phyloP scores from a whole-genome alignment of 2,329 filamentous ascomycete species.

The Chrysosporium keratinophilum region DNA sequence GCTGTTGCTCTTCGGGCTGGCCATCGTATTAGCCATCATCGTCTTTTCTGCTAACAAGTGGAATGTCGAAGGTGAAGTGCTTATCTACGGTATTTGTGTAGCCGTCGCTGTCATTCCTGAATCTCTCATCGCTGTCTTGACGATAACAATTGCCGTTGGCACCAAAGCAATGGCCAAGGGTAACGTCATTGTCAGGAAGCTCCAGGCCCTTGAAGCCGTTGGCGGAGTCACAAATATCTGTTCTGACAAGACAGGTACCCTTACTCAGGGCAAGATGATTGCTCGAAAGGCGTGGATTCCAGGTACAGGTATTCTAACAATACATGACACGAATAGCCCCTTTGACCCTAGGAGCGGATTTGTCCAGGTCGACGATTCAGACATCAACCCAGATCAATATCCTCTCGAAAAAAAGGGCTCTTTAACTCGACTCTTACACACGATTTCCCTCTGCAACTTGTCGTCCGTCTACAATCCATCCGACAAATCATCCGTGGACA shows the following conservation, averaged over 20 bases:
- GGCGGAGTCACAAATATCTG: conserved; percentile 47
- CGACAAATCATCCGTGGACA: conserved; percentile 14
- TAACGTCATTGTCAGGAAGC: conserved; percentile 44
- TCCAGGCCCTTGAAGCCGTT: conserved; percentile 45
- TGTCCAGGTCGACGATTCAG: conserved; percentile 15
- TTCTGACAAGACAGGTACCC: conserved; percentile 43
- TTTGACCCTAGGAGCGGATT: conserved; percentile 43
- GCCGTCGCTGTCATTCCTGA: conserved; percentile 47
- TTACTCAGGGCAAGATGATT: conserved; percentile 50
- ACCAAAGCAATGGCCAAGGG: conserved; percentile 44
- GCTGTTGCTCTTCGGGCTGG: conserved; percentile 50
- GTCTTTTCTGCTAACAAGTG: conserved; percentile 53
- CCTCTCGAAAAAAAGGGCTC: background rate
- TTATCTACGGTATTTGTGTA: conserved; percentile 48
- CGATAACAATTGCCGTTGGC: conserved; percentile 52
- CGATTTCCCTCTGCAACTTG: conserved; percentile 51
- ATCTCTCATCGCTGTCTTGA: conserved; percentile 50
- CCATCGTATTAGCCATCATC: conserved; percentile 53
- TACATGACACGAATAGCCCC: conserved; percentile 42
- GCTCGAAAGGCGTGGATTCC: conserved; percentile 45
- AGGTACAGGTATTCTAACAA: conserved; percentile 40
- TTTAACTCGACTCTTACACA: conserved; percentile 43
- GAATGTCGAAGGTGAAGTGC: conserved; percentile 41
- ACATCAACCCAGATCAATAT: conserved; percentile 10
- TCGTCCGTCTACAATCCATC: conserved; percentile 43